Evolutionary conservation across 106 monocot species (phyloP).

Genomic region (Vanilla planifolia): DNA sequence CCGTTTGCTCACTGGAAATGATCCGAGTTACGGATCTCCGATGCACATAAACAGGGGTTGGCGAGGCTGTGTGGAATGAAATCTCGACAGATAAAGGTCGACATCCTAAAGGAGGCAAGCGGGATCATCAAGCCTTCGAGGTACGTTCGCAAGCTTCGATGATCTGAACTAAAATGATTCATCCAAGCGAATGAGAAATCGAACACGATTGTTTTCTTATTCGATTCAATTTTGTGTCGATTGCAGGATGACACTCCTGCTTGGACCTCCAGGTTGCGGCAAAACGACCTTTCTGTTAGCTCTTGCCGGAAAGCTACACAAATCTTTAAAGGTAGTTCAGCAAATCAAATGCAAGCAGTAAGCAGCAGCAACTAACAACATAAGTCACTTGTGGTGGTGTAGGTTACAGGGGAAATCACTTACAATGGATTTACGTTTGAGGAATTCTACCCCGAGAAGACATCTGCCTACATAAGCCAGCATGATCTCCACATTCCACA

Average conservation of each 20-base stretch:
- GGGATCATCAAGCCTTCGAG: slow-evolving; percentile 22
- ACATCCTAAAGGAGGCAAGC: slow-evolving; percentile 11
- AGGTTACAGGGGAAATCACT: not conserved
- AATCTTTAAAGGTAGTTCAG: too few relatives aligned
- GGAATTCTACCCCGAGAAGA: slow-evolving; percentile 1
- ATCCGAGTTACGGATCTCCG: too few relatives aligned
- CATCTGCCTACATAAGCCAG: slow-evolving; percentile 6
- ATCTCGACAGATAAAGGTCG: not conserved
- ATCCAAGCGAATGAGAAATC: too few relatives aligned
- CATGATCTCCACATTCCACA: slow-evolving; percentile 2
- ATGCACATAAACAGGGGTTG: slow-evolving; percentile 1
- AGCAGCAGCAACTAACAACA: too few relatives aligned
- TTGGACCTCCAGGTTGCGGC: slow-evolving; percentile 7
- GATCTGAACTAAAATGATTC: too few relatives aligned
- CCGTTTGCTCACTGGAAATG: not conserved
- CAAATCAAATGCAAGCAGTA: too few relatives aligned
- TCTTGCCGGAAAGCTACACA: not conserved
- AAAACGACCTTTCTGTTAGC: slow-evolving; percentile 1
- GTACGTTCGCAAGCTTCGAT: not conserved
- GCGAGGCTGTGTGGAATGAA: not conserved
- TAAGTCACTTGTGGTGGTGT: too few relatives aligned
- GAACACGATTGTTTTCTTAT: too few relatives aligned
- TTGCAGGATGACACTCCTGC: slow-evolving; percentile 8
- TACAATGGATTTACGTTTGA: not conserved
- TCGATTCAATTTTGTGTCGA: too few relatives aligned